Base-by-base conservation (phyloP, 108 stramenopile species). In the Cyclostephanos invisitatus region DNA sequence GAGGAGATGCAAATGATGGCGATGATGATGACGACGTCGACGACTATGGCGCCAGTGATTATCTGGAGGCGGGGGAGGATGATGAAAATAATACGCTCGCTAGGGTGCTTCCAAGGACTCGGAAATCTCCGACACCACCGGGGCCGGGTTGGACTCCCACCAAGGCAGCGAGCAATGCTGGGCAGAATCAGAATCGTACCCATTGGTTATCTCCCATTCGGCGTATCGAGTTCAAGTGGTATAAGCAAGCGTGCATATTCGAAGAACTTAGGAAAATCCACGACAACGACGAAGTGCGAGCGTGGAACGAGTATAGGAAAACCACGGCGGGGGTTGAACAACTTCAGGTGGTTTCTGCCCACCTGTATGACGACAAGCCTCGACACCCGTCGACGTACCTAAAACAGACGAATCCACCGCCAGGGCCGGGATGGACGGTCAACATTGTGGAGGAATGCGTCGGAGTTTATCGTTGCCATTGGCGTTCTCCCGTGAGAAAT, bases 231-330 rank as follows among this genome's bases (percentile, higher is more conserved):
- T 54, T 54, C 53, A 54, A 54, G 37, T 22, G 58, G 29, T 18
- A 59, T 12, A 36, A 59, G 10, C 29, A 28, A 36, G 58, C 58
- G n/a, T 59, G 58, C 58, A 15, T 15, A 17, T 59, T 59, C n/a
- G 29, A 59, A 37, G 32, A 36, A 7, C 0, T 20, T 12, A 59
- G 12, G 35, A 59, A 59, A 59, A 36, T 14, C 35, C 17, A 35
- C 21, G 29, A 32, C 15, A 5, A 18, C 14, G 35, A 59, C n/a
- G 58, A 59, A 32, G 27, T 59, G 58, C 29, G 15, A 15, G 58
- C 58, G n/a, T 59, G 58, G 58, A 32, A 10, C 3, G n/a, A 35
- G 15, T 59, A 17, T 14, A 59, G 58, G 58, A 59, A 15, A 36
- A 15, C 0, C 10, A 36, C 11, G 35, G 18, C 14, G 0, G 35